Base-by-base conservation (phyloP, 208 protist species). In the Trichomonas vaginalis region DNA sequence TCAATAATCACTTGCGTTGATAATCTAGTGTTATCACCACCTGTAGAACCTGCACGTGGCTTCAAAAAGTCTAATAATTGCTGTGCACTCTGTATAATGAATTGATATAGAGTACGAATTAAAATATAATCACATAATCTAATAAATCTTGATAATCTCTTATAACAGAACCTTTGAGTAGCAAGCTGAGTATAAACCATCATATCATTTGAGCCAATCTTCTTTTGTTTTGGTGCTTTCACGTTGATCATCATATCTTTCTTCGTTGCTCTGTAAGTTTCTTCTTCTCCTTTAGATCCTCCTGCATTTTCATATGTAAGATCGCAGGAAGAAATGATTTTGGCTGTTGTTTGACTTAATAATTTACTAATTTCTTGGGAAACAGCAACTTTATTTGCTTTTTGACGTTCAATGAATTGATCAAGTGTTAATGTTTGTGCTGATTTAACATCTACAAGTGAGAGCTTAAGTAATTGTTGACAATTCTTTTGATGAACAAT, bases 131-230 rank as follows among this genome's bases (percentile, higher is more conserved):
- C 86, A 32, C 86, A 92, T 35, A 92, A 40, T 45, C 45, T 35
- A 56, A 92, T 92, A 47, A 92, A 92, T 39, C 86, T 0, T 10
- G 86, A 48, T 10, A 92, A 15, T 39, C 45, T 92, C 15, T 51
- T 92, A 39, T 35, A 39, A 32, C 86, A 92, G 51, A 92, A 92
- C 0, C n/a, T 46, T 39, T 92, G 86, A 35, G 86, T 92, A 39
- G 86, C 86, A 40, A 92, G n/a, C 37, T 92, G 86, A 0, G 86
- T 92, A 39, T 92, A 92, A 51, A 92, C 86, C 86, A 92, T 92
- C 86, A 92, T 92, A 2, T 92, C 86, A 92, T 51, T 51, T 39
- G 86, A 49, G 0, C 39, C 39, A n/a, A 88, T n/a, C 4, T 92
- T 51, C 27, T 51, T 48, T 6, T 6, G 15, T 42, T 88, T 32